Base-by-base conservation (phyloP, 1,284 basidiomycete species). In the Paramarasmius palmivorus region DNA sequence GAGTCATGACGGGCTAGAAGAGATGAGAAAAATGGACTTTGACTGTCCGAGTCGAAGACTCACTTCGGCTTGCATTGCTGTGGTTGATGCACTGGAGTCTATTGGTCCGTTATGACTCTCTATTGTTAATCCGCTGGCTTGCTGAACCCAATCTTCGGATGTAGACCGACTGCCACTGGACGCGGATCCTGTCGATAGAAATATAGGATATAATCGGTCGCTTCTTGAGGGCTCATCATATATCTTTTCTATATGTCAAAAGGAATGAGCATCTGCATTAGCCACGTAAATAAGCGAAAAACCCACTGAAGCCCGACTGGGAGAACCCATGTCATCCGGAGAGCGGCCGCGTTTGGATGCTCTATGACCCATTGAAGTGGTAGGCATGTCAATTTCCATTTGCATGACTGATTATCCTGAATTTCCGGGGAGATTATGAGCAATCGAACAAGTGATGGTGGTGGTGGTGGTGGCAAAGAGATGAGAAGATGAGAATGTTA, bases 71-170 rank as follows among this genome's bases (percentile, higher is more conserved):
- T 70, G 63, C 49, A 73, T 69, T 23, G 55, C 57, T 26, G 57
- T 52, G 17, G 48, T 40, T 34, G 52, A 55, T 22, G 46, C 23
- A 44, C 50, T 23, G 12, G 54, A 45, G 12, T 48, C 37, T 52
- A 35, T 3, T 36, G 55, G 46, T 39, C 50, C 57, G 20, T 51
- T 59, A 51, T 58, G 61, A n/a, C 83, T 83, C 54, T 78, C 74
- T 37, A 88, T 84, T 19, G 76, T 75, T 54, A 88, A 71, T 17
- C 75, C 81, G 55, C 78, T 73, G 9, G 86, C 77, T 60, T 82
- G 83, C 53, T 75, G 73, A 12, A 88, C 84, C 86, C 84, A 88
- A 60, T 88, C 86, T 55, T 87, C 86, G 4, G 80, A 75, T 9
- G 69, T 63, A 47, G 75, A 69, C 17, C 73, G 65, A 57, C 73